A percentile compares a stretch with the other conserved stretches of the same genome.
Conservation (phyloP, 441 rosid genomes). For the Mallotus japonicus region DNA sequence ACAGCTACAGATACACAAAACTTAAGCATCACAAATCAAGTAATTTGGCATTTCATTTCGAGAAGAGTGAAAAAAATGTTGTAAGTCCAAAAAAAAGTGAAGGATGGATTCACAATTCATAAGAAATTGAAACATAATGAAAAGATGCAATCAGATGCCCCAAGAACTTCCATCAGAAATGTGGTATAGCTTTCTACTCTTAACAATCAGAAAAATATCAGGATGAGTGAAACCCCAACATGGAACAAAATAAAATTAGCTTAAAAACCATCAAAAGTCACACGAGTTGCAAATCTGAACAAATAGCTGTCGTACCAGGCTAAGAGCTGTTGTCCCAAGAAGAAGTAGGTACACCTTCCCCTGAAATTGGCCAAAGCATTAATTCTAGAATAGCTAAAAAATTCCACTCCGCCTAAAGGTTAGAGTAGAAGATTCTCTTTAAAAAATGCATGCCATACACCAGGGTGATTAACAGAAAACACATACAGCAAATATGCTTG, state of each 20-base stretch:
- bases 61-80: neutral
- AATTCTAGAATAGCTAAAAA: slow-evolving; percentile 8
- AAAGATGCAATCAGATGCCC: neutral
- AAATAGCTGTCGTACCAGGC: slow-evolving; percentile 54
- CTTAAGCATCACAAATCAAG: no score
- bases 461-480: neutral
- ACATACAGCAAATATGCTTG: neutral
- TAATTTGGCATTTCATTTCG: neutral
- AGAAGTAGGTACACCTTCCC: slow-evolving; percentile 86
- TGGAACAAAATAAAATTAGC: neutral
- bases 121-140: neutral
- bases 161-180: neutral
- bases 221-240: neutral
- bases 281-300: neutral
- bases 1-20: neutral
- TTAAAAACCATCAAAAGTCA: neutral
- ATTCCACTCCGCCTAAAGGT: slow-evolving; percentile 1
- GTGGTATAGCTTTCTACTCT: neutral
- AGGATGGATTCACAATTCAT: no score
- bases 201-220: no score
- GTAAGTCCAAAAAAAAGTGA: no score
- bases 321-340: slow-evolving; percentile 92
- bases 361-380: slow-evolving; percentile 38
- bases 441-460: neutral
- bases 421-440: neutral